Evolutionary conservation across 768 basidiomycete genomes (phyloP).

Genomic region (Kwoniella mangroviensis): DNA sequence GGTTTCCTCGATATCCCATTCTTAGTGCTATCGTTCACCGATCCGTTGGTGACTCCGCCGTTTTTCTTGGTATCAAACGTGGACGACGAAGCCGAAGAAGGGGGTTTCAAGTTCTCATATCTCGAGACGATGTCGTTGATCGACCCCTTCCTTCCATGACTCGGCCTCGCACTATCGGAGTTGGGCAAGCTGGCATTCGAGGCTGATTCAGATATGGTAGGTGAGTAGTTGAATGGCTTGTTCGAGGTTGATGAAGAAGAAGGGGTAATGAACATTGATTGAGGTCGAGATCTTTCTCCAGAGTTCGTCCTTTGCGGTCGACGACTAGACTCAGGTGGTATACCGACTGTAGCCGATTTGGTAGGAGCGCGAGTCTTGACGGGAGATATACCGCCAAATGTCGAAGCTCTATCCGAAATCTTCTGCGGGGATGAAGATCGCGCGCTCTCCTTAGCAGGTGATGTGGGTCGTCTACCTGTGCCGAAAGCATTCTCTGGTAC

Average conservation of each 20-base stretch:
- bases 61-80: slow-evolving; percentile 1
- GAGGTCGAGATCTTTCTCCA: slow-evolving; percentile 30
- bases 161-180: slow-evolving; percentile 21
- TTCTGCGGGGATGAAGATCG: slow-evolving; percentile 1
- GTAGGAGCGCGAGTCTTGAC: slow-evolving; percentile 11
- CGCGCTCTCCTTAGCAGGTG: neutral
- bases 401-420: slow-evolving; percentile 11
- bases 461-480: slow-evolving; percentile 3
- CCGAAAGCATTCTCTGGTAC: slow-evolving; percentile 45
- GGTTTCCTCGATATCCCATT: slow-evolving; percentile 41
- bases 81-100: slow-evolving; percentile 6
- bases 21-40: neutral
- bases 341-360: slow-evolving; percentile 17
- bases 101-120: slow-evolving; percentile 45
- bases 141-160: slow-evolving; percentile 44
- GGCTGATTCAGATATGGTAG: slow-evolving; percentile 10
- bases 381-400: slow-evolving; percentile 15
- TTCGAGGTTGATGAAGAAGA: slow-evolving; percentile 19
- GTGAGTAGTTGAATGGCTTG: slow-evolving; percentile 9
- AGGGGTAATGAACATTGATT: slow-evolving; percentile 41
- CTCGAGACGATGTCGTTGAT: slow-evolving; percentile 52
- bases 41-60: no score
- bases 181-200: slow-evolving; percentile 5
- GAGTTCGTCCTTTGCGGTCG: neutral
- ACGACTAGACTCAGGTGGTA: slow-evolving; percentile 2